Evolutionary conservation across 768 basidiomycete species (phyloP), one percentile per base, ranked within the genome.

Genomic region (Termitomyces sp.): DNA sequence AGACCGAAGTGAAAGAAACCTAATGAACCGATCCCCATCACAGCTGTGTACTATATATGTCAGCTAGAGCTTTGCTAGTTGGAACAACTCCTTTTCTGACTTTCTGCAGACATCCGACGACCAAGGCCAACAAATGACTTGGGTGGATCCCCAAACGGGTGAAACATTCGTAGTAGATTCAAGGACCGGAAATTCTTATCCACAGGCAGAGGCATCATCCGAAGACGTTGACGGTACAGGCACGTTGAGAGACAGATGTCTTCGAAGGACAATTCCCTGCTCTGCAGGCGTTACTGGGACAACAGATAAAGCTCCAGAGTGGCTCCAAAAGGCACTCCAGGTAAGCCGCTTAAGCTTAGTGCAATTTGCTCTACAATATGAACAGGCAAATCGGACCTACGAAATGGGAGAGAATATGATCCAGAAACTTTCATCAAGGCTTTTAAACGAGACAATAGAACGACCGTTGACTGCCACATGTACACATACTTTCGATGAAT

Each of bases 111-210:
- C 49, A 10, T 53, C 35, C 10, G 57, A 71, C 47, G 69, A 65
- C 48, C 64, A 68, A 54, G 60, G 68, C 28, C 65, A 73, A 52
- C 74, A 78, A 60, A 69, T 81, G 44, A 50, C 72, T 23, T 90
- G 89, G 88, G 79, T 72, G 33, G 88, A 93, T 73, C 80, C 83
- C n/a, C 70, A 64, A 14, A 88, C 86, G 5, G 79, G 82, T 14
- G 75, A 84, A 67, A 72, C 69, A 2, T 88, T 85, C 66, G 58
- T 82, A n/a, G 72, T 92, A 16, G 83, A 94, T 67, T 67, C 70
- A n/a, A 78, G 83, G 54, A 90, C 88, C 10, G 89, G 89, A 10
- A 84, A 90, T 68, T 91, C 88, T 8, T 77, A 78, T 69, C 72
- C 72, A 33, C 72, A 70, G 61, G 61, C 63, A 28, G 61, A 61